Evolutionary conservation across 306 rosid genomes (phyloP).

Genomic region (Lathyrus tuberosus): DNA sequence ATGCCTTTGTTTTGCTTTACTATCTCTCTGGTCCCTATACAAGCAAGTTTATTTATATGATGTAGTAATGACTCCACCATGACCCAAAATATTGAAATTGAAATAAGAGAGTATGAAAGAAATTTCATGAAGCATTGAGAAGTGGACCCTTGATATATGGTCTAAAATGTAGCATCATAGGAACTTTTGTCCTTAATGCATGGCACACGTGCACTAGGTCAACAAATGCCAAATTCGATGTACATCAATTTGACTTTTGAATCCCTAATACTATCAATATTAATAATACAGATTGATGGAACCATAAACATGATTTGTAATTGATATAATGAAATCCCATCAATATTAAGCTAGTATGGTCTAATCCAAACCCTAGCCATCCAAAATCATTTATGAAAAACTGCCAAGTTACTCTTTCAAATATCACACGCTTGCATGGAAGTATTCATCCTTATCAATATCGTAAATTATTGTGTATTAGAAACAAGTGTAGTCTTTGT

Average conservation of each 20-base stretch:
- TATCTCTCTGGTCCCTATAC: not conserved
- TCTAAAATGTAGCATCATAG: constrained; percentile 37
- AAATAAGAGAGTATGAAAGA: not conserved
- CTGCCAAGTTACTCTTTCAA: constrained; percentile 38
- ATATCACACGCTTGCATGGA: constrained; percentile 45
- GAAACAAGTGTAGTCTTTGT: constrained; percentile 41
- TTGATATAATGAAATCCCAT: constrained; percentile 40
- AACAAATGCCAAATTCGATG: constrained; percentile 41
- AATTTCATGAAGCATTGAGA: constrained; percentile 1
- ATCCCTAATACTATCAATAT: too few species aligned
- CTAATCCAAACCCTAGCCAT: constrained; percentile 28
- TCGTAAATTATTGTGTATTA: constrained; percentile 30
- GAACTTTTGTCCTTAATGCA: constrained; percentile 50
- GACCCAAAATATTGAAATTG: not conserved
- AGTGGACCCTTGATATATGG: constrained; percentile 47
- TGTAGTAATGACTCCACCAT: not conserved
- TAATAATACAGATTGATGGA: constrained; percentile 39
- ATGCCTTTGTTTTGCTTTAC: not conserved
- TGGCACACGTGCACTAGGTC: constrained; percentile 67
- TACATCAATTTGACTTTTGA: constrained; percentile 47
- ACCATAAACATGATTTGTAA: constrained; percentile 50
- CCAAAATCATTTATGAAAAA: constrained; percentile 29
- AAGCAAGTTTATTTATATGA: not conserved
- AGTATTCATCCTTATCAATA: constrained; percentile 17
- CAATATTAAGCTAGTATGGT: constrained; percentile 34